Base-by-base conservation (phyloP, 2,329 filamentous ascomycete species). In the Pyricularia sp. region DNA sequence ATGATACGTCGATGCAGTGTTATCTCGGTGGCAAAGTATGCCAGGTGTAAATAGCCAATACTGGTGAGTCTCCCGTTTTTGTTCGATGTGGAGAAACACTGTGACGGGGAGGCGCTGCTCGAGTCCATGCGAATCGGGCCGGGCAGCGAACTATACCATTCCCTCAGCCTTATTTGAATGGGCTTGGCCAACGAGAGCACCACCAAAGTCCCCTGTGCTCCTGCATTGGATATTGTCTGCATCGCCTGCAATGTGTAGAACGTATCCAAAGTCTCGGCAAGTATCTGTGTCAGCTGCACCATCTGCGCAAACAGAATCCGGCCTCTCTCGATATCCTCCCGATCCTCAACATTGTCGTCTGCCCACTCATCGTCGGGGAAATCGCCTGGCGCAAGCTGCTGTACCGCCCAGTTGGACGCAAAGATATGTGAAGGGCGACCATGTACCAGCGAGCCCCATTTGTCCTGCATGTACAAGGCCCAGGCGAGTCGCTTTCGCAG, bases 1-100 rank as follows among this genome's bases (percentile, higher is more conserved):
- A 97, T 90, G 71, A 96, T 96, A 70, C 90, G 89, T 10, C 93
- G 86, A 74, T 97, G 93, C 26, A 97, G 87, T 0, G 90, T 94
- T 72, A 97, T 97, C 76, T 97, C 93, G 3, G 91, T 91, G 1
- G 93, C 92, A 72, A 96, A 96, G 76, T 97, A 97, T 64, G 89
- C 91, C 63, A 97, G 83, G 74, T 97, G 93, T 12, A 97, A 83
- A 71, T 92, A 93, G 19, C 89, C 89, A 64, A 85, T 84, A 71
- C 83, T 86, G 24, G 82, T 84, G 13, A 87, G 76, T 24, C 81
- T 79, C 26, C 62, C 62, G 40, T 79, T 83, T 71, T 19, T 33
- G 40, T 53, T 28, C 19, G 44, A 55, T 49, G 44, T 49, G 1
- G 62, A 57, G 22, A 57, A 57, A 57, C 53, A 57, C 22, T 57